A percentile compares a stretch with the other conserved stretches of the same genome.
phyloP scores from a whole-genome alignment of 1,139 yeast genomes.

The Lodderomyces orthopsilosis region DNA sequence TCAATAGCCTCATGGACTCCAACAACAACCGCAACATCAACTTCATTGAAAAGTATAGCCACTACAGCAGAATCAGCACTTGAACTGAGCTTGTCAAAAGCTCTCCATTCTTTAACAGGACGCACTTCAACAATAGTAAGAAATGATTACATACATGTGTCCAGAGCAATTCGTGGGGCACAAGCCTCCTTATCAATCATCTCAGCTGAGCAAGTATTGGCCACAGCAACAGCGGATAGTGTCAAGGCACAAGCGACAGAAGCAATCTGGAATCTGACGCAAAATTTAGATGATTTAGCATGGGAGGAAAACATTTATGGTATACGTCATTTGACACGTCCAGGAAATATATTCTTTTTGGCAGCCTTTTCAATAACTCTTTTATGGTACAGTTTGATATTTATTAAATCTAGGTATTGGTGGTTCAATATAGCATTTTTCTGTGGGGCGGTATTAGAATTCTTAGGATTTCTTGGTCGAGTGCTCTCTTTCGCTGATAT shows the following conservation, averaged over 20 bases:
- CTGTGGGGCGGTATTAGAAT: slow-evolving; percentile 61
- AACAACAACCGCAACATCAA: slow-evolving; percentile 11
- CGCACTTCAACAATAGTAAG: slow-evolving; percentile 14
- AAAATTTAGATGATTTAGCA: slow-evolving; percentile 22
- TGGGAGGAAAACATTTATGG: slow-evolving; percentile 34
- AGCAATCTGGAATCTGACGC: slow-evolving; percentile 32
- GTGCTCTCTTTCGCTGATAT: slow-evolving; percentile 40
- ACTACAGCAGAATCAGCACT: slow-evolving; percentile 21
- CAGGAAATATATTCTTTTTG: slow-evolving; percentile 26
- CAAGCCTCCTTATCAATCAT: slow-evolving; percentile 36
- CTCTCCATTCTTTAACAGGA: slow-evolving; percentile 16
- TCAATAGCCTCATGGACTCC: slow-evolving; percentile 13
- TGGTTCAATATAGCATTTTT: slow-evolving; percentile 70
- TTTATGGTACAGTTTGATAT: slow-evolving; percentile 23
- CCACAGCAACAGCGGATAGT: slow-evolving; percentile 36
- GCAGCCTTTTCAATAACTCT: slow-evolving; percentile 21
- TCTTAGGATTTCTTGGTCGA: slow-evolving; percentile 71
- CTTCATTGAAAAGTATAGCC: slow-evolving; percentile 14
- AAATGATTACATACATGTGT: slow-evolving; percentile 17
- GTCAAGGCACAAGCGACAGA: slow-evolving; percentile 28
- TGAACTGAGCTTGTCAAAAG: slow-evolving; percentile 13
- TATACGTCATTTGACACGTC: slow-evolving; percentile 21
- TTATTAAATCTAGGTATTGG: slow-evolving; percentile 52
- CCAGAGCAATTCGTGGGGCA: slow-evolving; percentile 26
- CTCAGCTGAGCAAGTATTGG: slow-evolving; percentile 29